A percentile compares a stretch with the other conserved stretches of the same genome.
Evolutionary conservation across 768 basidiomycete genomes (phyloP).

Genomic region (Podaxis sp.): DNA sequence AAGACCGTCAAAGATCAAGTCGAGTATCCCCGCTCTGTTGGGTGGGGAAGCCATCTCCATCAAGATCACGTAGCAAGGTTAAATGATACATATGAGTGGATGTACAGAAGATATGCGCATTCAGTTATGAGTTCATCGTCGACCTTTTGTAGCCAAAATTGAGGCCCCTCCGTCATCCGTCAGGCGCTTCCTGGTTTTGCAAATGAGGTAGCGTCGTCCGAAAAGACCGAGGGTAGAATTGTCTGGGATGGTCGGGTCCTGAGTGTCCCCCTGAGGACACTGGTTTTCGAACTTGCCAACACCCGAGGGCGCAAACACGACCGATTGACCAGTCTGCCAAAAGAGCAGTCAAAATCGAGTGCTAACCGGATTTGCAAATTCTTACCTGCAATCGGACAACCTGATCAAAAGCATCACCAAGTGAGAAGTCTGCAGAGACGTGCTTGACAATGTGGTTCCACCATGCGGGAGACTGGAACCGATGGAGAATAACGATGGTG

Average conservation of each 20-base stretch:
- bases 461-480: slow-evolving; percentile 77
- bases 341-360: neutral
- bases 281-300: slow-evolving; percentile 36
- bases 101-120: too few relatives aligned
- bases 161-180: slow-evolving; percentile 68
- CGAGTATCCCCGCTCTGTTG: too few relatives aligned
- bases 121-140: too few relatives aligned
- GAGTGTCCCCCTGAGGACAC: neutral
- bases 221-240: slow-evolving; percentile 33
- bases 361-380: neutral
- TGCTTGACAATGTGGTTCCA: slow-evolving; percentile 69
- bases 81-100: too few relatives aligned
- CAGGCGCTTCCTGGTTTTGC: slow-evolving; percentile 61
- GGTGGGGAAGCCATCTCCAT: too few relatives aligned
- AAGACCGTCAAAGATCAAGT: too few relatives aligned
- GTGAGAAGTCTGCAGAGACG: slow-evolving; percentile 60
- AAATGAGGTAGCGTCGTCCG: slow-evolving; percentile 55
- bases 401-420: slow-evolving; percentile 60
- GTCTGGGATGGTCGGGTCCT: neutral
- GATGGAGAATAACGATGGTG: slow-evolving; percentile 61
- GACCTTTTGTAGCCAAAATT: slow-evolving; percentile 32
- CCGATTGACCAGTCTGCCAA: slow-evolving; percentile 65
- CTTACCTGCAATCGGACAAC: slow-evolving; percentile 64
- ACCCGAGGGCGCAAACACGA: slow-evolving; percentile 66
- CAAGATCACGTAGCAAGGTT: too few relatives aligned